Evolutionary conservation across 257 asterid species (phyloP), one percentile per base, ranked within the genome.

Genomic region (Ajuga chamaepitys): DNA sequence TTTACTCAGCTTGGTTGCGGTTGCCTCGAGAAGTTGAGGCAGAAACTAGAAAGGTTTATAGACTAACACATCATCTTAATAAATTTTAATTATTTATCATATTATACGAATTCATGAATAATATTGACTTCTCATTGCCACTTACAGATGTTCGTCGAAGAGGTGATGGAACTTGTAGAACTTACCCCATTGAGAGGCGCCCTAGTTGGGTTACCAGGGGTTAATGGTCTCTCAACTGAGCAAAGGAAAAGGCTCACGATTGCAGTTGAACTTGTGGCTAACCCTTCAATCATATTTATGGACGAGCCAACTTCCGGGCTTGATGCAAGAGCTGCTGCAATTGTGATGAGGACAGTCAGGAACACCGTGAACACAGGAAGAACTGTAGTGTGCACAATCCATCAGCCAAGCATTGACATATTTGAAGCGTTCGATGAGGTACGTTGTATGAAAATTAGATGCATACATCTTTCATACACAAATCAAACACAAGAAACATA

Each of bases 361-460:
- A 85, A 83, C 47, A 80, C 85, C 0, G 87, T 85, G 8, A 75
- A 85, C 79, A 82, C 88, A 0, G 90, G 88, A 17, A 58, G 89
- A 67, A 85, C 85, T 7, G 87, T 82, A 2, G 87, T 82, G 17
- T 85, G 89, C 82, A 85, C 93, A 18, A 83, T 85, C 72, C 89
- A 85, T 66, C 87, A 77, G 76, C 93, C 93, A 9, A 82, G 87
- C 81, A 85, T 85, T 3, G 84, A 85, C 75, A 85, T 85, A 14
- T 85, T 85, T 62, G 92, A 85, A 77, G 81, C 84, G 21, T 85
- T 85, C 38, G 84, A 85, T n/a, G 89, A 85, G 93, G 88, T 83
- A 41, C 8, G 6, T 0, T n/a, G 25, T 35, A 0, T 10, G 47
- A 34, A 12, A 25, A 17, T 28, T 54, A 25, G 6, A 47, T 37